phyloP scores from a whole-genome alignment of 345 rosid species.

The Gossypium bickii region DNA sequence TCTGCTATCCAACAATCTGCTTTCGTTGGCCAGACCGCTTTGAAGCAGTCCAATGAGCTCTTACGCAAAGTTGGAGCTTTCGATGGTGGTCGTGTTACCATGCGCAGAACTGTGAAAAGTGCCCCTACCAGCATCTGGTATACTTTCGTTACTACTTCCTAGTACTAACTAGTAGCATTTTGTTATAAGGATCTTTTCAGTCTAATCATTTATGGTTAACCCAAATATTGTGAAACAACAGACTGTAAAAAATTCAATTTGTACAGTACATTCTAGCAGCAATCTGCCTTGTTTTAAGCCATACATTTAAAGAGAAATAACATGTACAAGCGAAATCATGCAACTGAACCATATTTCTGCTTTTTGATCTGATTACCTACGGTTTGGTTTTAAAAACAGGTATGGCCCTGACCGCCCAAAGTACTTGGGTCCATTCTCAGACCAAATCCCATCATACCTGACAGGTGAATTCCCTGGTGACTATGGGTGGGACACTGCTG shows the following conservation, averaged over 20 bases:
- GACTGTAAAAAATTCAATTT: too few species aligned
- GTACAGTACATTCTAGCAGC: background rate
- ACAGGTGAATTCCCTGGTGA: slow-evolving; percentile 91
- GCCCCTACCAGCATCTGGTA: background rate
- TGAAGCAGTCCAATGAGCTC: background rate
- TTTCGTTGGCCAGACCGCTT: background rate
- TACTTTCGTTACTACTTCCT: background rate
- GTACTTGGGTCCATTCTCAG: slow-evolving; percentile 92
- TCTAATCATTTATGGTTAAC: too few species aligned
- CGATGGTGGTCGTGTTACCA: background rate
- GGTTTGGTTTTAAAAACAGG: slow-evolving; percentile 37
- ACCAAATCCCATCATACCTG: slow-evolving; percentile 85
- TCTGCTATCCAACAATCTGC: background rate
- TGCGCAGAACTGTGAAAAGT: background rate
- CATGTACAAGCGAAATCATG: background rate
- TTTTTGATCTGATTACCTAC: slow-evolving; percentile 11
- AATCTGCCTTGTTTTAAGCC: background rate
- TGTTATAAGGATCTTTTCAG: background rate
- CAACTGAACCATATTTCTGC: background rate
- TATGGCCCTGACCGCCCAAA: slow-evolving; percentile 97
- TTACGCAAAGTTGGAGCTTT: background rate
- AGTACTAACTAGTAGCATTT: too few species aligned
- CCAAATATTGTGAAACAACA: too few species aligned
- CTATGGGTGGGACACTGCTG: slow-evolving; percentile 99
- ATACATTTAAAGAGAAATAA: background rate